Evolutionary conservation across 345 rosid species (phyloP), one percentile per base, ranked within the genome.

Genomic region (Acer yangbiense): DNA sequence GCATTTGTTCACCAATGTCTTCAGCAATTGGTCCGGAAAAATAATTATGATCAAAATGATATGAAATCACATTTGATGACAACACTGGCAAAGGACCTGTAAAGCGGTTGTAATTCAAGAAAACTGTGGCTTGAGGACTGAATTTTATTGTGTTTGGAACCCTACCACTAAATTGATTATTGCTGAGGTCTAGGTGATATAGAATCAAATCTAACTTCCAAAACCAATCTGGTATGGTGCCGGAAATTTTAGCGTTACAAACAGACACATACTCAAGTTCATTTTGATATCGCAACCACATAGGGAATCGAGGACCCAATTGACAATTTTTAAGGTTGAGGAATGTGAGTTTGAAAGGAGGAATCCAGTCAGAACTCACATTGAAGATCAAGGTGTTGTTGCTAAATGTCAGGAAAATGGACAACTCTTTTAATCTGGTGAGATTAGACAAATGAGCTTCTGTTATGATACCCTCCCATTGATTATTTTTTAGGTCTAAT

Each of bases 301-400:
- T 16, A 3, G 84, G 84, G 43, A 81, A 81, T 18, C 68, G 3
- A 2, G 80, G 81, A 43, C 84, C 84, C 6, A 81, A 18, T 25
- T 5, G 10, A 35, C 80, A 81, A 6, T 69, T 18, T 35, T 48
- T 41, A 3, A 81, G 75, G 3, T 68, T 57, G 7, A 81, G 57
- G 74, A 5, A 77, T 23, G 0, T 62, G 17, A 81, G 84, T 39
- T 81, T 77, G 55, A 81, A 81, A 68, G 80, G 75, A 48, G 84
- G 84, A 62, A 77, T 62, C 80, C 80, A 81, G 4, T 68, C n/a
- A 9, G 78, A 14, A 52, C 66, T 76, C 44, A 35, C 20, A 12
- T 11, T 48, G 4, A 27, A 65, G 7, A 74, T 13, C 68, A 11
- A 23, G 35, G 17, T 32, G 65, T 8, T 46, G 72, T 17, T 71